Evolutionary conservation across 2,329 filamentous ascomycete genomes (phyloP), one percentile per base, ranked within the genome.

Genomic region (Herpotrichia juniperi): DNA sequence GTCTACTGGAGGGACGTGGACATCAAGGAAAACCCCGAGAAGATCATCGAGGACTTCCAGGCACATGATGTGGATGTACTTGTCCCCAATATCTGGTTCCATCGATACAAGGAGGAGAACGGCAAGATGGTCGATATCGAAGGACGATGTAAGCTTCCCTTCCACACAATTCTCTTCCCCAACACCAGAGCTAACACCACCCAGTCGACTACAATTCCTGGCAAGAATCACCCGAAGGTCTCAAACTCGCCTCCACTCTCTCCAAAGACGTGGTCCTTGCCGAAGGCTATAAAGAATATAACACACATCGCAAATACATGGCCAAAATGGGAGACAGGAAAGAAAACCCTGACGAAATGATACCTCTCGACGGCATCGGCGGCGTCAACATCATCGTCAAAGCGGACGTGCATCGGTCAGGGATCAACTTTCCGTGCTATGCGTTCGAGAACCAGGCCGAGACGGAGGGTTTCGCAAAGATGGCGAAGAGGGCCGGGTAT

Each of bases 1-100:
- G 93, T 97, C 8, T 97, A 97, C 75, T 99, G 94, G 94, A 86
- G 94, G 54, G 94, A 99, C 73, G 93, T 96, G 44, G 94, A 99
- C 74, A 97, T 99, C 64, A 87, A 90, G 42, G 93, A 99, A 69
- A 96, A 89, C 72, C 91, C 93, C 1, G 83, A 84, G 58, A 87
- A 84, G 68, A 96, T 99, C 55, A 81, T 99, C 28, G 93, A 99
- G 77, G 94, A 99, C 68, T 96, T 99, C 63, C 89, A 96, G 65
- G 90, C 91, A 17, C 94, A 97, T 68, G 90, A 99, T 73, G 87
- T 87, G 69, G 94, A 99, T 73, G 85, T 99, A 53, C 78, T 99
- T 51, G 93, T 97, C 63, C 94, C 94, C 0, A 99, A 97, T 73
- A 87, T 99, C 62, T 97, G 93, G 93, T 97, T 97, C 77, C 93